These are phyloP conservation scores for Pseudoturritis turrita DNA, from an alignment of 345 rosid species.

Conservation along the genomic window DNA sequence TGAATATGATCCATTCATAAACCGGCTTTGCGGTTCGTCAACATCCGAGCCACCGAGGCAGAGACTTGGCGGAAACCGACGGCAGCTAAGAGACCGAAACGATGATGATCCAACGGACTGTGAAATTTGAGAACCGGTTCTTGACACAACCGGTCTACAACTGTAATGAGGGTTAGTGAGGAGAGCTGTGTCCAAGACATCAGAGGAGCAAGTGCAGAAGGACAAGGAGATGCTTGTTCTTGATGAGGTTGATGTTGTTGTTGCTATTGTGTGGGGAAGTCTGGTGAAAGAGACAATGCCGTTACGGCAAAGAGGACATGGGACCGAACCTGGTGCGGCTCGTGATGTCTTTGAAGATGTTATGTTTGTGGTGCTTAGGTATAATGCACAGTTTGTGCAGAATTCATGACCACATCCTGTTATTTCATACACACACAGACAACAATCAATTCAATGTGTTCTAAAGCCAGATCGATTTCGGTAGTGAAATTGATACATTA, in stretches of 20 bases:
- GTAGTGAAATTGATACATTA: slow-evolving; percentile 13
- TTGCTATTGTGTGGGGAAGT: slow-evolving; percentile 42
- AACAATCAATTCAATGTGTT: neutral
- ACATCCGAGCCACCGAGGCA: slow-evolving; percentile 67
- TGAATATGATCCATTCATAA: slow-evolving; percentile 41
- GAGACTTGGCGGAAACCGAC: slow-evolving; percentile 64
- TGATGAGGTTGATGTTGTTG: slow-evolving; percentile 26
- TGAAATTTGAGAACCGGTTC: slow-evolving; percentile 34
- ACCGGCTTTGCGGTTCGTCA: slow-evolving; percentile 38
- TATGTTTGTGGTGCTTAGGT: slow-evolving; percentile 72
- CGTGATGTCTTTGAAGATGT: slow-evolving; percentile 37
- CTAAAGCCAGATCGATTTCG: neutral
- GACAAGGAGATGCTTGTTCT: slow-evolving; percentile 70
- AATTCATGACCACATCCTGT: slow-evolving; percentile 93
- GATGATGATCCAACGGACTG: slow-evolving; percentile 53
- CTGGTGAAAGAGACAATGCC: slow-evolving; percentile 75
- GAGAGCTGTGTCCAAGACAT: slow-evolving; percentile 49
- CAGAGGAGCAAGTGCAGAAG: slow-evolving; percentile 71
- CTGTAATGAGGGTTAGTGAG: slow-evolving; percentile 46
- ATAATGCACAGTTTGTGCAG: slow-evolving; percentile 79
- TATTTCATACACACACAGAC: neutral
- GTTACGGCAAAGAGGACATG: slow-evolving; percentile 90
- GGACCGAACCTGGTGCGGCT: slow-evolving; percentile 72
- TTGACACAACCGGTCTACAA: slow-evolving; percentile 60
- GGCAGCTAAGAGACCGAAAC: slow-evolving; percentile 69